Conservation (phyloP, 2,329 filamentous ascomycete genomes). For the Dendryphion nanum region DNA sequence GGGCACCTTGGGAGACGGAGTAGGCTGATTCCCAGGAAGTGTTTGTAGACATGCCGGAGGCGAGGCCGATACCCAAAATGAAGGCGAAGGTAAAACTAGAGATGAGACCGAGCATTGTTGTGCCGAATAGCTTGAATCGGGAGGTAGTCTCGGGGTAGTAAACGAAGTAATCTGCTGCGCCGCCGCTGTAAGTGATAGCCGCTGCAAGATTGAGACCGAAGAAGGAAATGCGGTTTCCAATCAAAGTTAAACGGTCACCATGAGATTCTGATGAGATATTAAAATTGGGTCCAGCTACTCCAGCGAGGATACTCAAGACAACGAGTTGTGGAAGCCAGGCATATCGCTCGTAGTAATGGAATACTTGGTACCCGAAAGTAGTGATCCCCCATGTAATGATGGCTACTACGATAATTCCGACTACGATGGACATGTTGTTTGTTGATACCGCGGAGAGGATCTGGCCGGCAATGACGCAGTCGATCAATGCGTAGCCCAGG, state of each 20-base stretch:
- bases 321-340: constrained; percentile 64
- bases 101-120: constrained; percentile 57
- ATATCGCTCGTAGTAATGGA: constrained; percentile 68
- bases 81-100: constrained; percentile 61
- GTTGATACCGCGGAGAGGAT: constrained; percentile 65
- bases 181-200: constrained; percentile 62
- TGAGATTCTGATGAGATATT: constrained; percentile 53
- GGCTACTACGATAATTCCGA: constrained; percentile 66
- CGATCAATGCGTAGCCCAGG: constrained; percentile 62
- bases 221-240: constrained; percentile 63
- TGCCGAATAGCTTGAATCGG: constrained; percentile 53
- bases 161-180: constrained; percentile 67
- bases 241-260: constrained; percentile 53
- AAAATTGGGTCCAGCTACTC: constrained; percentile 60
- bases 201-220: constrained; percentile 67
- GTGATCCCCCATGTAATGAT: constrained; percentile 63
- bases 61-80: constrained; percentile 60
- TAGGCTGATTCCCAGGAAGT: constrained; percentile 57
- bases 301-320: constrained; percentile 61
- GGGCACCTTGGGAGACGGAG: constrained; percentile 58
- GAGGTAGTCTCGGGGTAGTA: constrained; percentile 60
- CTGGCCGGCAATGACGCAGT: constrained; percentile 66
- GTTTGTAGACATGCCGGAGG: constrained; percentile 52
- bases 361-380: constrained; percentile 65
- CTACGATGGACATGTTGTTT: constrained; percentile 60